A percentile compares a stretch with the other conserved stretches of the same genome.
Evolutionary conservation across 352 stramenopile genomes (phyloP).

Genomic region (Globisporangium spiculum): DNA sequence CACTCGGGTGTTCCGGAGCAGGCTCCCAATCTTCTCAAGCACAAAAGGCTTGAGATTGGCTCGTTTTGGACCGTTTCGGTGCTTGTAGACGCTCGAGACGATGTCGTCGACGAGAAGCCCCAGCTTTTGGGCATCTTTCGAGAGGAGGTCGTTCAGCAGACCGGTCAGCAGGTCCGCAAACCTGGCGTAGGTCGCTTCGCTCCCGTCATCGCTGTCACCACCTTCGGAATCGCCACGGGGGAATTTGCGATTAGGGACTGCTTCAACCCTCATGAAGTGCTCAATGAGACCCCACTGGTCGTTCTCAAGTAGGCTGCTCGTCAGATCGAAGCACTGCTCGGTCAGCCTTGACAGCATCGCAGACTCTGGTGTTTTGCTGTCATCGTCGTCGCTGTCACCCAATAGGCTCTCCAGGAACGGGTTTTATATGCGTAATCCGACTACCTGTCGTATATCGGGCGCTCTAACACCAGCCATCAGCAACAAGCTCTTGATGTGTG

Average conservation of each 20-base stretch:
- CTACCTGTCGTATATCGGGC: too few species aligned
- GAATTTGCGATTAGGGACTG: too few species aligned
- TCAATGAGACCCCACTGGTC: neutral
- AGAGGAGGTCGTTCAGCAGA: conserved; percentile 4
- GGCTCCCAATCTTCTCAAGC: neutral
- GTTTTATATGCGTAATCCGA: too few species aligned
- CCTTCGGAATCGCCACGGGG: neutral
- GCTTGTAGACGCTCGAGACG: conserved; percentile 12
- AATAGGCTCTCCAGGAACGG: too few species aligned
- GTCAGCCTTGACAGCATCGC: neutral
- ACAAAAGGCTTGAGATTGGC: conserved; percentile 6
- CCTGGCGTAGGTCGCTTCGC: neutral
- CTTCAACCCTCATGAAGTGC: neutral
- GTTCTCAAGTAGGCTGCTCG: neutral
- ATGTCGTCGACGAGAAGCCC: conserved; percentile 13
- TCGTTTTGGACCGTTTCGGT: neutral
- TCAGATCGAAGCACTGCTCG: conserved; percentile 3
- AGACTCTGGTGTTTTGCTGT: too few species aligned
- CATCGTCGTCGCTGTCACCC: too few species aligned
- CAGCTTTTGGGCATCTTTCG: neutral
- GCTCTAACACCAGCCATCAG: too few species aligned
- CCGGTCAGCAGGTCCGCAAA: conserved; percentile 9
- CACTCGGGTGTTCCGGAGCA: conserved; percentile 15
- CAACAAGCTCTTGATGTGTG: too few species aligned
- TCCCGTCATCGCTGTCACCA: neutral